phyloP scores from a whole-genome alignment of 129 eudicot species.

The Flaveria linearis region DNA sequence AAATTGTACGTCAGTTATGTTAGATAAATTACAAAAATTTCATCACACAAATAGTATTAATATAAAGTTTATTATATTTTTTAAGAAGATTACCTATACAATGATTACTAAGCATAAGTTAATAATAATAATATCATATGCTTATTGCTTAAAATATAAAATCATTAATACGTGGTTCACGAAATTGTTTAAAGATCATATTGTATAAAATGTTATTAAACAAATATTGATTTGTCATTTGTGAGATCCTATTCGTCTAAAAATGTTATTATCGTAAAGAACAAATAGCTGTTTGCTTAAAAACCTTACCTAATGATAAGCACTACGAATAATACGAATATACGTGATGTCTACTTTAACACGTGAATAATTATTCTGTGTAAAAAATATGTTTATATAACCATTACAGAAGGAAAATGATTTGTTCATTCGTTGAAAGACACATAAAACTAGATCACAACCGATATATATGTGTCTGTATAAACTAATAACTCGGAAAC shows the following conservation, averaged over 20 bases:
- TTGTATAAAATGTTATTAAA: not conserved
- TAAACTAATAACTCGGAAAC: no score
- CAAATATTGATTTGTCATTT: not conserved
- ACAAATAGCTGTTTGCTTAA: not conserved
- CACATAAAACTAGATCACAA: not conserved
- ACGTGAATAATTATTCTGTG: not conserved
- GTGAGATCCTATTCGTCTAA: slow-evolving; percentile 9
- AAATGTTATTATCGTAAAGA: slow-evolving; percentile 7
- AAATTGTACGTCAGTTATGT: no score
- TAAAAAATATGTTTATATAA: not conserved
- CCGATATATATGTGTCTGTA: no score
- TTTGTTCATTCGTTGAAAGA: not conserved
- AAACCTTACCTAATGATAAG: not conserved
- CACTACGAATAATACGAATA: not conserved
- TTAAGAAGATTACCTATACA: no score
- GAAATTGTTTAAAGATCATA: not conserved
- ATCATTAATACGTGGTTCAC: not conserved
- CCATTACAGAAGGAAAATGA: not conserved
- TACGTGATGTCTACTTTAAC: not conserved
- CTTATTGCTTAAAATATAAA: not conserved
- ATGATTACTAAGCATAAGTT: not conserved
- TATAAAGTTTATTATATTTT: no score
- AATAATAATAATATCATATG: not conserved
- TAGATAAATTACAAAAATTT: no score
- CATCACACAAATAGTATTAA: no score